Conservation (phyloP, 129 eudicot genomes). For the Chrysanthemum lavandulifolium region DNA sequence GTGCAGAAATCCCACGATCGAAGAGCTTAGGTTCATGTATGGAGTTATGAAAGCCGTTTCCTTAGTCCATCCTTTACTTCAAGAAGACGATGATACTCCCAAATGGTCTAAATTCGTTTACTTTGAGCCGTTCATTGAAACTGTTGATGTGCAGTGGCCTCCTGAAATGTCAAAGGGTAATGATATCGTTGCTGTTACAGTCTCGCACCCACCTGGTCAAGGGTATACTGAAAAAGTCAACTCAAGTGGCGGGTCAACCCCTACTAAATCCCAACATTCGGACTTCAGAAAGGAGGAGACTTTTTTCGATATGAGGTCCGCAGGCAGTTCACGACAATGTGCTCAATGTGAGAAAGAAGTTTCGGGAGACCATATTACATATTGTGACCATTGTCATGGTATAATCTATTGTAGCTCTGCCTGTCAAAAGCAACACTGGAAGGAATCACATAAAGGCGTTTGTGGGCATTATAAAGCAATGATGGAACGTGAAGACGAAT, state of each 20-base stretch:
- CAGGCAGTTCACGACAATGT: constrained; percentile 35
- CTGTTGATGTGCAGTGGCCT: constrained; percentile 67
- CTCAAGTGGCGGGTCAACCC: constrained; percentile 47
- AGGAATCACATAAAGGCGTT: constrained; percentile 39
- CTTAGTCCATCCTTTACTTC: constrained; percentile 59
- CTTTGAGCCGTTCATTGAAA: constrained; percentile 66
- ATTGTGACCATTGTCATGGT: constrained; percentile 39
- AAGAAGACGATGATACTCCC: constrained; percentile 40
- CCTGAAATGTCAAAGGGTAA: constrained; percentile 45
- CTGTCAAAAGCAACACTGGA: constrained; percentile 50
- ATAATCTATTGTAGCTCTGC: constrained; percentile 34
- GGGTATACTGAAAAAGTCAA: constrained; percentile 45
- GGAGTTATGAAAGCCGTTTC: constrained; percentile 50
- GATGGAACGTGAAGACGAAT: constrained; percentile 61
- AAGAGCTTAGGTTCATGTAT: constrained; percentile 59
- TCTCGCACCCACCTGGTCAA: constrained; percentile 62
- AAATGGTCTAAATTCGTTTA: constrained; percentile 41
- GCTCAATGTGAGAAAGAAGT: constrained; percentile 44
- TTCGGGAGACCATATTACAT: constrained; percentile 26
- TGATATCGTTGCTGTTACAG: constrained; percentile 60
- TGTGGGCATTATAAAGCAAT: constrained; percentile 53
- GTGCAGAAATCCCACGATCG: constrained; percentile 53
- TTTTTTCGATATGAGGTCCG: constrained; percentile 25
- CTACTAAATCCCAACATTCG: constrained; percentile 13
- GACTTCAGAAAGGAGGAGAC: constrained; percentile 37